Evolutionary conservation across 73 alveolate species (phyloP).

Genomic region (Paramecium tetraurelia): DNA sequence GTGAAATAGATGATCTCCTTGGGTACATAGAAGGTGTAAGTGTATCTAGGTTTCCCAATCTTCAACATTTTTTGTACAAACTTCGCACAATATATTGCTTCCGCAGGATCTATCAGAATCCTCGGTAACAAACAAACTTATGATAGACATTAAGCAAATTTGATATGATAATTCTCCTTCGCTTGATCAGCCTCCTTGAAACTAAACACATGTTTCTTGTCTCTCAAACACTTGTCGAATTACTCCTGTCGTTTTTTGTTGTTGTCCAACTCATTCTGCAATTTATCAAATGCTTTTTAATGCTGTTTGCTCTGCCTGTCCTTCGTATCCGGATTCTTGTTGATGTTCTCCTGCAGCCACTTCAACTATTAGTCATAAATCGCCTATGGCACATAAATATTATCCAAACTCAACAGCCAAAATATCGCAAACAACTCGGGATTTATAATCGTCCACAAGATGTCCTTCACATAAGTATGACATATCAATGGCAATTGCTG

Average conservation of each 20-base stretch:
- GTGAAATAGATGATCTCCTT: neutral
- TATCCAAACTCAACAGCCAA: conserved; percentile 41
- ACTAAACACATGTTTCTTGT: neutral
- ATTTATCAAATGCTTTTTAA: neutral
- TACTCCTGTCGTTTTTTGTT: conserved; percentile 22
- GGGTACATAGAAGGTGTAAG: neutral
- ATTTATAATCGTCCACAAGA: neutral
- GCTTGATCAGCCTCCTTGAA: neutral
- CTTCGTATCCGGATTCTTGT: neutral
- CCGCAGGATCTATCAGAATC: conserved; percentile 26
- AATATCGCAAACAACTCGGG: conserved; percentile 15
- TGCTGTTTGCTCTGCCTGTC: conserved; percentile 1
- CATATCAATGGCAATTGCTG: neutral
- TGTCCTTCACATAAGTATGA: conserved; percentile 23
- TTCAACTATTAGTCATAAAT: conserved; percentile 13
- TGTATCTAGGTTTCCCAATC: neutral
- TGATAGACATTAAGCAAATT: neutral
- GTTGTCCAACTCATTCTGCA: conserved; percentile 11
- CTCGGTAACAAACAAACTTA: conserved; percentile 37
- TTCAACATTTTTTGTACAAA: neutral
- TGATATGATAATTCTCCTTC: neutral
- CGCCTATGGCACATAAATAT: conserved; percentile 4
- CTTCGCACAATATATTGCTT: conserved; percentile 45
- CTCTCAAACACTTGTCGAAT: conserved; percentile 13
- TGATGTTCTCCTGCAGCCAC: neutral